Conservation (phyloP, 108 stramenopile species). For the Nitzschia sp. region DNA sequence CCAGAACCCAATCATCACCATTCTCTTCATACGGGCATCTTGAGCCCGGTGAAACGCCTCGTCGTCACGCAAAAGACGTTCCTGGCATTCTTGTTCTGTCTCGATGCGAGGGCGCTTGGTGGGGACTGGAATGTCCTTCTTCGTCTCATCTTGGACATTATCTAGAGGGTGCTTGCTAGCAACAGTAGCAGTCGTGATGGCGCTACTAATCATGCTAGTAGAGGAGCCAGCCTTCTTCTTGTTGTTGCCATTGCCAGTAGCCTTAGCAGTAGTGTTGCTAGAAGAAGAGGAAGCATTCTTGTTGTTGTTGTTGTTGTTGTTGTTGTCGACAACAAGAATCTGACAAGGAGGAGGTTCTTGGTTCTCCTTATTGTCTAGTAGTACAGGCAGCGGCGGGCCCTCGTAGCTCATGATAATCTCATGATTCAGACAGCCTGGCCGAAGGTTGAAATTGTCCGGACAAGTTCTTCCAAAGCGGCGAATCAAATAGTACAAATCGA, state of each 20-base stretch:
- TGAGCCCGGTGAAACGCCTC: background rate
- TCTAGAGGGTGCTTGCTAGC: too few species aligned
- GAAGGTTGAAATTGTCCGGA: background rate
- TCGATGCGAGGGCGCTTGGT: background rate
- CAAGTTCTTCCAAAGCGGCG: background rate
- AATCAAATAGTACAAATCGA: background rate
- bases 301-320: background rate
- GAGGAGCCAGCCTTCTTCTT: too few species aligned
- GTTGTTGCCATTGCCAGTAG: background rate
- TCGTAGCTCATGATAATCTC: background rate
- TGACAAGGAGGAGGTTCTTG: too few species aligned
- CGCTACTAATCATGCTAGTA: too few species aligned
- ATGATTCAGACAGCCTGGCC: background rate
- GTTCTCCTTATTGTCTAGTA: too few species aligned
- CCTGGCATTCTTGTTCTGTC: background rate
- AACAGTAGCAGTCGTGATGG: too few species aligned
- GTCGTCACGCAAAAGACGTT: background rate
- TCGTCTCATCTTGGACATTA: too few species aligned
- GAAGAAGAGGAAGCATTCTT: too few species aligned
- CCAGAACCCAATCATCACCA: constrained; percentile 8
- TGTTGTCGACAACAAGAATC: background rate
- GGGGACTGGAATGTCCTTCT: too few species aligned
- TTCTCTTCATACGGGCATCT: background rate
- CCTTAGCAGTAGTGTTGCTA: background rate
- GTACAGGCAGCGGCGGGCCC: background rate